Evolutionary conservation across 2,329 filamentous ascomycete species (phyloP).

Genomic region (Botryosphaeria agaves): DNA sequence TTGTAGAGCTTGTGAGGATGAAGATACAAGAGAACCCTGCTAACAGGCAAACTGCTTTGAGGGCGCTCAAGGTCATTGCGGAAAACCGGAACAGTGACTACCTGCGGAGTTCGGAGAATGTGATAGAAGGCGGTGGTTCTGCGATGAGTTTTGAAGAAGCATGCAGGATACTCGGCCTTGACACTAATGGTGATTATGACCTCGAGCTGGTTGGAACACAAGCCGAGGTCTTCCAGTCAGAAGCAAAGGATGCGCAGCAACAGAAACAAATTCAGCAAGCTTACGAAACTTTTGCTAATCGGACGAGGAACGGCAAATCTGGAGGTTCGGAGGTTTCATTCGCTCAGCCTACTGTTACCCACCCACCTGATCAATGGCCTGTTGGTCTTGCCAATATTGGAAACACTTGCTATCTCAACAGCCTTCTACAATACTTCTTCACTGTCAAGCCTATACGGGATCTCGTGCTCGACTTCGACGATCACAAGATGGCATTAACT

Average conservation of each 20-base stretch:
- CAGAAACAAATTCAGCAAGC: not conserved
- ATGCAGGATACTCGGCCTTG: conserved; percentile 20
- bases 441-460: conserved; percentile 69
- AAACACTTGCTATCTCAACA: conserved; percentile 97
- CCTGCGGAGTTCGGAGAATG: conserved; percentile 34
- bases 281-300: not conserved
- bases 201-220: conserved; percentile 6
- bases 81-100: conserved; percentile 36
- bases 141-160: conserved; percentile 40
- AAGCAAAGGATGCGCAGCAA: conserved; percentile 6
- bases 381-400: conserved; percentile 86
- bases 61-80: conserved; percentile 42
- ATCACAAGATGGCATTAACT: conserved; percentile 49
- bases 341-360: no score
- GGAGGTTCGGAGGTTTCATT: no score
- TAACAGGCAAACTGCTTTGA: conserved; percentile 31
- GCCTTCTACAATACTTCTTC: conserved; percentile 87
- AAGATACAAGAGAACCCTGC: conserved; percentile 34
- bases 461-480: conserved; percentile 60
- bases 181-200: conserved; percentile 5
- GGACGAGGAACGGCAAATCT: no score
- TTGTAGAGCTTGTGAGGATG: no score
- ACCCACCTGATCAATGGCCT: conserved; percentile 40
- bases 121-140: conserved; percentile 28
- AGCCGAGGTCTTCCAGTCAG: conserved; percentile 9